Conservation (phyloP, 805 yeast genomes). For the Monosporozyma unispora region DNA sequence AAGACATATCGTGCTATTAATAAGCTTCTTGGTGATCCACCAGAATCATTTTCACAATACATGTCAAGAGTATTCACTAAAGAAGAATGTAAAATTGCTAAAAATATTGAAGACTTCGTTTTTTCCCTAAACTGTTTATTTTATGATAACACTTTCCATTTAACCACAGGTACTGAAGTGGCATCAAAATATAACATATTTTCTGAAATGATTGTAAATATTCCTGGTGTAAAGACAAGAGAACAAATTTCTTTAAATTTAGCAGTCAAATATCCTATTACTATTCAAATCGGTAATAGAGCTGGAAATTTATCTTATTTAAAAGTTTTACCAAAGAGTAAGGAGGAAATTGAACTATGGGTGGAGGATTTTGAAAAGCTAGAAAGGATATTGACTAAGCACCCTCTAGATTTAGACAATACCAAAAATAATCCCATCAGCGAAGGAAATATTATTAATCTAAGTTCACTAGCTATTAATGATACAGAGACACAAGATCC, state of each 20-base stretch:
- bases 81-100: neutral
- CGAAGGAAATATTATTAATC: neutral
- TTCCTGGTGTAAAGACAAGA: conserved; percentile 6
- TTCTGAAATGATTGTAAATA: conserved; percentile 16
- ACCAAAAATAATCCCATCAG: no score
- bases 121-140: neutral
- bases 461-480: conserved; percentile 3
- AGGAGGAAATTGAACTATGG: conserved; percentile 16
- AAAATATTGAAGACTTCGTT: neutral
- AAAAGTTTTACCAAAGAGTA: conserved; percentile 13
- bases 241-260: conserved; percentile 13
- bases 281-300: neutral
- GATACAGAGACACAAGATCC: conserved; percentile 9
- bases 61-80: neutral
- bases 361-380: conserved; percentile 11
- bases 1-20: conserved; percentile 26
- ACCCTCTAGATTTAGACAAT: no score
- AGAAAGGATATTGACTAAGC: conserved; percentile 1
- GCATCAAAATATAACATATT: neutral
- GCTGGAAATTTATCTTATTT: conserved; percentile 16
- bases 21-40: conserved; percentile 15
- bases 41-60: conserved; percentile 9
- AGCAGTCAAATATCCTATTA: neutral
- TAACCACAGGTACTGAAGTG: neutral
- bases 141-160: neutral